Evolutionary conservation across 306 rosid species (phyloP).

Genomic region (Vigna reflexopilosa): DNA sequence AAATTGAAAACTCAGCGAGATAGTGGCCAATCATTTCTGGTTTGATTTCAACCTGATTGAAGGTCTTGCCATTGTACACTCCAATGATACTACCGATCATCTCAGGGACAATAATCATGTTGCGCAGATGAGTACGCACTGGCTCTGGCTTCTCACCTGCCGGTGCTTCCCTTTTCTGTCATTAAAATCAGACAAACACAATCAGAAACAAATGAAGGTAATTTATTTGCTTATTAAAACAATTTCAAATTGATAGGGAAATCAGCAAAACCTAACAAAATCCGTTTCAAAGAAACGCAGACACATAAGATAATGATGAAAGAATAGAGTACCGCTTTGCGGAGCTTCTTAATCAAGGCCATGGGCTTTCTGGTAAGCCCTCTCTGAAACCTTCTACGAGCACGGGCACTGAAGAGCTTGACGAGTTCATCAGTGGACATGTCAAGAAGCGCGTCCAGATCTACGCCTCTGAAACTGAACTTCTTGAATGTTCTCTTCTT

Average conservation of each 20-base stretch:
- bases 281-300: too few species aligned
- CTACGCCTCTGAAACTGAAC: slow-evolving; percentile 90
- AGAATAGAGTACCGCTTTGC: slow-evolving; percentile 70
- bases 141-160: slow-evolving; percentile 95
- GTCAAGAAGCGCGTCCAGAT: slow-evolving; percentile 85
- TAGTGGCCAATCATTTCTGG: slow-evolving; percentile 95
- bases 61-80: slow-evolving; percentile 90
- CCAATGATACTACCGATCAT: slow-evolving; percentile 94
- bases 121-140: slow-evolving; percentile 87
- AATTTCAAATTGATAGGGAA: too few species aligned
- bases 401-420: slow-evolving; percentile 83
- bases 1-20: slow-evolving; percentile 89
- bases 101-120: slow-evolving; percentile 94
- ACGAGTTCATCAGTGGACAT: slow-evolving; percentile 92
- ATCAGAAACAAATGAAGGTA: not conserved
- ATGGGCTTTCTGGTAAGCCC: slow-evolving; percentile 93
- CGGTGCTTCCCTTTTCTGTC: slow-evolving; percentile 92
- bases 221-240: too few species aligned
- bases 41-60: slow-evolving; percentile 91
- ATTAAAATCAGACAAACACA: not conserved
- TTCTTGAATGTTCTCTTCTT: slow-evolving; percentile 96
- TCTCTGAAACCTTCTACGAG: slow-evolving; percentile 97
- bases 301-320: not conserved
- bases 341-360: slow-evolving; percentile 96
- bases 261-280: too few species aligned